Base-by-base conservation (phyloP, 306 rosid species). In the Senna tora region DNA sequence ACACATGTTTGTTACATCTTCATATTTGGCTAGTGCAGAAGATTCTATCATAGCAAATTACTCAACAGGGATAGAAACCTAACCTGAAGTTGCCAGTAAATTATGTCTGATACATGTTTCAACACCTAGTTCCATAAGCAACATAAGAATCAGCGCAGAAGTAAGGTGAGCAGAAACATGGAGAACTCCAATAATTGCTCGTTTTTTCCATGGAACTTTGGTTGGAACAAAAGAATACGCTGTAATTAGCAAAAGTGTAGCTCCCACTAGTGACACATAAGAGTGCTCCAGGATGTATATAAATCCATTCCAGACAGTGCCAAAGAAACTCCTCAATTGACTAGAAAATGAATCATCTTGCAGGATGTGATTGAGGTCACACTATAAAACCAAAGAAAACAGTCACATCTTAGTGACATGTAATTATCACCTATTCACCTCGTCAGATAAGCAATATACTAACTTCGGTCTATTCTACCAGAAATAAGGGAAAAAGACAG, bases 31-130 rank as follows among this genome's bases (percentile, higher is more conserved):
- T n/a, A 58, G 50, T 61, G 54, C 30, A 47, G 21, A 43, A 49
- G 17, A 20, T 34, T 38, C 53, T 36, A 59, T 30, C 69, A 19
- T 20, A 60, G 74, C 42, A 72, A 59, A 77, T 58, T 58, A 51
- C 51, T 63, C 41, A 73, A 69, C 60, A 69, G 32, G 77, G 42
- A 59, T 63, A 19, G 41, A 65, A 61, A 69, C 10, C 67, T 50
- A 50, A 88, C 99, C 99, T 83, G 99, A 94, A 71, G 96, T 94
- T 76, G 91, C 97, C 61, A 89, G 91, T 62, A 94, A 86, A 0
- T 94, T 71, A 75, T 94, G 96, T 42, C 84, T 87, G 80, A 94
- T 72, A 65, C 99, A 94, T 16, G 80, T 91, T 90, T 94, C 96
- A 71, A 91, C 76, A 69, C 99, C 96, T 58, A 94, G 73, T 84